A percentile compares a stretch with the other conserved stretches of the same genome.
Conservation (phyloP, 805 yeast genomes). For the Candida nonsorbophila region DNA sequence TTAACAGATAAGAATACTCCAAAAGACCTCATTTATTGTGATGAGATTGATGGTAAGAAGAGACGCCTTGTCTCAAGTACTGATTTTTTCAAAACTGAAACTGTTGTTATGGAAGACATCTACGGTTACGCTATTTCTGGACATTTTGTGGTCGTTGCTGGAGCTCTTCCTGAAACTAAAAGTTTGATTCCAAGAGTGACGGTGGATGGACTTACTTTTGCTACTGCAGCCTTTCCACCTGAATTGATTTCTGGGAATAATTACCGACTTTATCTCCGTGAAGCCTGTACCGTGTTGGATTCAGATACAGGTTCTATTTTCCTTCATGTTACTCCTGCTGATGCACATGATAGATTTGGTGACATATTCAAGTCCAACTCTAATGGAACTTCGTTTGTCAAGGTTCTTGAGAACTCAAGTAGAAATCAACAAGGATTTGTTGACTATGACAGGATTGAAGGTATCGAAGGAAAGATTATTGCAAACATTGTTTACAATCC, state of each 20-base stretch:
- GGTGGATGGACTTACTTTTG: constrained; percentile 69
- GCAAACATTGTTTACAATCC: constrained; percentile 65
- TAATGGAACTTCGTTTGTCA: constrained; percentile 82
- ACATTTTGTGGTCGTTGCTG: constrained; percentile 70
- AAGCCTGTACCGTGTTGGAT: constrained; percentile 70
- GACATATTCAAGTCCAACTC: constrained; percentile 81
- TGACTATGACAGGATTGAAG: constrained; percentile 81
- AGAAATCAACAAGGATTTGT: constrained; percentile 70
- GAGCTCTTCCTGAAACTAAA: constrained; percentile 34
- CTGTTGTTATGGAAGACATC: constrained; percentile 47
- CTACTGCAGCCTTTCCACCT: constrained; percentile 73
- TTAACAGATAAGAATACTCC: constrained; percentile 35
- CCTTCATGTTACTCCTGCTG: constrained; percentile 72
- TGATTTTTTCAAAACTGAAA: constrained; percentile 45
- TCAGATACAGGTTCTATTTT: constrained; percentile 68
- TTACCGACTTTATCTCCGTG: constrained; percentile 45
- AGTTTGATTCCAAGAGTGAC: constrained; percentile 65
- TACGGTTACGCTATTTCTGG: constrained; percentile 73
- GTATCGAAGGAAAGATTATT: constrained; percentile 78
- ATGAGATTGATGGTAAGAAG: constrained; percentile 31
- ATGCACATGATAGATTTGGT: constrained; percentile 59
- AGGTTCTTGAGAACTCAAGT: constrained; percentile 66
- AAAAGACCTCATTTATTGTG: constrained; percentile 61
- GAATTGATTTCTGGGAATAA: no score
- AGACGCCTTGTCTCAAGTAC: constrained; percentile 40